These are phyloP conservation scores for Naematelia aurantialba DNA, from an alignment of 768 basidiomycete species.

Conservation along the genomic window DNA sequence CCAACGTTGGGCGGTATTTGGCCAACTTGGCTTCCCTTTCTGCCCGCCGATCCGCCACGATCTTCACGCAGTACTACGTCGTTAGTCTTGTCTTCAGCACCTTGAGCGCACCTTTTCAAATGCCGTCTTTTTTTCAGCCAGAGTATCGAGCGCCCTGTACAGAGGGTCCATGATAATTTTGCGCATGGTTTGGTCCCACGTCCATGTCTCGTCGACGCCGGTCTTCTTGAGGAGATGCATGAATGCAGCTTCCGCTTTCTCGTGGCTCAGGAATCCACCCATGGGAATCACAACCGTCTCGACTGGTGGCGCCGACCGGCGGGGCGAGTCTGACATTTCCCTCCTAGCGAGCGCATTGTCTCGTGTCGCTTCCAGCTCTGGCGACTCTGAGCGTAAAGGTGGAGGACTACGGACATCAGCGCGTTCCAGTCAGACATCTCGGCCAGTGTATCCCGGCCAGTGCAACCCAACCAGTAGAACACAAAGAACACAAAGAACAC, in stretches of 20 bases:
- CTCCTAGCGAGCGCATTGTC: constrained; percentile 7
- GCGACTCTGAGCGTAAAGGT: constrained; percentile 18
- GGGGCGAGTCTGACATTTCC: not conserved
- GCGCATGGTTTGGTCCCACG: constrained; percentile 98
- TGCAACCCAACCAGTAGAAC: not conserved
- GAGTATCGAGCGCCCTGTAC: constrained; percentile 86
- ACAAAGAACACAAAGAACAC: constrained; percentile 10
- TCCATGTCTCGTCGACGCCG: constrained; percentile 86
- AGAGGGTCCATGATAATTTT: constrained; percentile 96
- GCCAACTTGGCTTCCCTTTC: constrained; percentile 77
- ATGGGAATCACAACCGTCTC: constrained; percentile 83
- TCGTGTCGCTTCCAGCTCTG: constrained; percentile 7
- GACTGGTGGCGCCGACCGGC: constrained; percentile 5
- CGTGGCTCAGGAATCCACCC: constrained; percentile 77
- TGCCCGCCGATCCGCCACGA: constrained; percentile 77
- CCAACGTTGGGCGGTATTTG: constrained; percentile 78
- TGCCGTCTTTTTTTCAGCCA: constrained; percentile 88
- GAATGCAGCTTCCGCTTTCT: constrained; percentile 93
- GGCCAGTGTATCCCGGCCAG: too few species aligned
- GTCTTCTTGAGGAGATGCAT: constrained; percentile 81
- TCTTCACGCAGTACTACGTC: constrained; percentile 42
- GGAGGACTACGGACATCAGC: constrained; percentile 24
- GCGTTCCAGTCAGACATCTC: constrained; percentile 10
- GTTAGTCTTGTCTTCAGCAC: not conserved
- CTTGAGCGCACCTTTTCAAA: constrained; percentile 75